Conservation (phyloP, 441 rosid genomes). For the Melastoma candidum region DNA sequence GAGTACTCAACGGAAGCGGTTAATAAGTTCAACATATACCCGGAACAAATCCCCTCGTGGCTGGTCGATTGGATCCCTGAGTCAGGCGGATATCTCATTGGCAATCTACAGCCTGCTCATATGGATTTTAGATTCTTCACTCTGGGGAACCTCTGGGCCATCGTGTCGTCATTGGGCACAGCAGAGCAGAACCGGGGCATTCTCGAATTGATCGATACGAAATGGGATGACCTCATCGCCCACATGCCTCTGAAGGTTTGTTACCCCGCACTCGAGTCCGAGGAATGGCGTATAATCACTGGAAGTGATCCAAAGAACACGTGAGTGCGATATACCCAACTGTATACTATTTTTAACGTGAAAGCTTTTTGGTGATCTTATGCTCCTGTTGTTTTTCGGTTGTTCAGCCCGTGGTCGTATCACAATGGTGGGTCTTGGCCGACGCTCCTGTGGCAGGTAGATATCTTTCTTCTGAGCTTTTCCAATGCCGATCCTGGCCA, state of each 20-base stretch:
- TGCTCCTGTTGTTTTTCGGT: neutral
- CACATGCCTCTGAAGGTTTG: slow-evolving; percentile 89
- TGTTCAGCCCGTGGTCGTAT: slow-evolving; percentile 90
- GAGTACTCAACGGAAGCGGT: slow-evolving; percentile 80
- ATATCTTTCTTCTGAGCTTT: neutral
- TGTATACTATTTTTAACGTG: too few species aligned
- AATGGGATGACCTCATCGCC: slow-evolving; percentile 86
- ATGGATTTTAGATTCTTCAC: slow-evolving; percentile 96
- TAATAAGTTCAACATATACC: slow-evolving; percentile 93
- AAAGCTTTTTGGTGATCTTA: neutral
- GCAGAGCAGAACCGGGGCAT: slow-evolving; percentile 58
- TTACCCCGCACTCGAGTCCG: slow-evolving; percentile 74
- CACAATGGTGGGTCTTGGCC: slow-evolving; percentile 99
- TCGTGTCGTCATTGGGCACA: slow-evolving; percentile 69
- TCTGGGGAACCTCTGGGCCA: slow-evolving; percentile 83
- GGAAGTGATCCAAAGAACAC: slow-evolving; percentile 95
- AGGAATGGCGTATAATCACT: slow-evolving; percentile 84
- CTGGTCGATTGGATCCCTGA: slow-evolving; percentile 90
- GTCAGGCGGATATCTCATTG: slow-evolving; percentile 80
- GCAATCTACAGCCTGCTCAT: slow-evolving; percentile 87
- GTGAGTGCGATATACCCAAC: slow-evolving; percentile 23
- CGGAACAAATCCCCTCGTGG: slow-evolving; percentile 95
- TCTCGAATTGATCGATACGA: slow-evolving; percentile 55
- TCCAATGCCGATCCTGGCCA: neutral
- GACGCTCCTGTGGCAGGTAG: slow-evolving; percentile 86